Percentiles rank a stretch among this genome's conserved stretches.
Evolutionary conservation across 2,329 filamentous ascomycete species (phyloP).

Genomic region (Stachybotrys chlorohalonatus): DNA sequence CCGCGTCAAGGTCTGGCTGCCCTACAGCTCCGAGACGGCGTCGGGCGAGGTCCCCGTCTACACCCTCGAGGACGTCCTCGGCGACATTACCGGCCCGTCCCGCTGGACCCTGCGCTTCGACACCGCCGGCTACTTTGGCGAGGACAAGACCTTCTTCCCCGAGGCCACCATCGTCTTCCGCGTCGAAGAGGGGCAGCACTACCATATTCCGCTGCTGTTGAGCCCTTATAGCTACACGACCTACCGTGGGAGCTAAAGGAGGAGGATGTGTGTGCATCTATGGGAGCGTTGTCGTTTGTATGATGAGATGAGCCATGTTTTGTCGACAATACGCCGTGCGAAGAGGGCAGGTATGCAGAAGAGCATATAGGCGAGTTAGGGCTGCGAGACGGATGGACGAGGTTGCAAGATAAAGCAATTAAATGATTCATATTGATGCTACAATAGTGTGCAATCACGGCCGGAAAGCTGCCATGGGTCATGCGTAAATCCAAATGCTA

Average conservation of each 20-base stretch:
- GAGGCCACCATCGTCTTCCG: conserved; percentile 47
- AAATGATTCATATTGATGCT: too few species aligned
- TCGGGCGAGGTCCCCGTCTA: conserved; percentile 49
- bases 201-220: conserved; percentile 71
- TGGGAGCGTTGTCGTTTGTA: too few species aligned
- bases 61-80: conserved; percentile 47
- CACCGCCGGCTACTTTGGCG: conserved; percentile 62
- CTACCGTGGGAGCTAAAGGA: conserved; percentile 61
- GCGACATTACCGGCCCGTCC: conserved; percentile 32
- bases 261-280: too few species aligned
- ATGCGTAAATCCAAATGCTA: background rate
- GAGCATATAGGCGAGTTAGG: too few species aligned
- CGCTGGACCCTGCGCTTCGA: conserved; percentile 66
- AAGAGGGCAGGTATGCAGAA: too few species aligned
- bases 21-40: conserved; percentile 40
- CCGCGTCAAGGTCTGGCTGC: conserved; percentile 60
- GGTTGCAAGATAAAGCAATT: too few species aligned
- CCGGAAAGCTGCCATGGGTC: too few species aligned
- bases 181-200: conserved; percentile 53
- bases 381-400: too few species aligned
- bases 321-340: too few species aligned
- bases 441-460: too few species aligned
- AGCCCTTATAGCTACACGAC: conserved; percentile 76
- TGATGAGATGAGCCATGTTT: too few species aligned
- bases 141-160: conserved; percentile 52